Evolutionary conservation across 1,284 basidiomycete species (phyloP).

Genomic region (Ganoderma meredithae): DNA sequence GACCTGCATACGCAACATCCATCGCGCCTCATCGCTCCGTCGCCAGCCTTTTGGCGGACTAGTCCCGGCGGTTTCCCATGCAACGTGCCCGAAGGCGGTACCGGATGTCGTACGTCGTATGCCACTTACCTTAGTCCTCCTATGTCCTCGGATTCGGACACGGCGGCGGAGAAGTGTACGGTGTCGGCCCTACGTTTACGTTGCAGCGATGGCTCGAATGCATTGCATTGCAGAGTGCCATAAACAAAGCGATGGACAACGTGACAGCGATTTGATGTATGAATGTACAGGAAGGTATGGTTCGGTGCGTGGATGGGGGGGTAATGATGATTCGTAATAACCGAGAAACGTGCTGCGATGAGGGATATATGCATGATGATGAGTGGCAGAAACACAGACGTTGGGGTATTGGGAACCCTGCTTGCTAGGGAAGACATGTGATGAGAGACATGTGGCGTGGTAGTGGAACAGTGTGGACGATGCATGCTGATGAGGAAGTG

Average conservation of each 20-base stretch:
- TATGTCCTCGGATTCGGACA: constrained; percentile 8
- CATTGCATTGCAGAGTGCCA: constrained; percentile 27
- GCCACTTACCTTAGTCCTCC: background rate
- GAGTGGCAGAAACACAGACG: constrained; percentile 12
- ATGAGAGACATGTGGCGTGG: constrained; percentile 18
- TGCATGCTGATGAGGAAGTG: constrained; percentile 27
- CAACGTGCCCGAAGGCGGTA: constrained; percentile 10
- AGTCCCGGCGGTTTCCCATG: constrained; percentile 8
- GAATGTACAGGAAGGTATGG: constrained; percentile 13
- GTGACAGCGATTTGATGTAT: constrained; percentile 28
- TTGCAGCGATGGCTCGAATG: constrained; percentile 20
- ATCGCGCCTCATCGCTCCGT: constrained; percentile 7
- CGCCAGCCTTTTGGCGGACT: background rate
- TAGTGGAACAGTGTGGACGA: constrained; percentile 29
- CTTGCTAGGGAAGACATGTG: constrained; percentile 30
- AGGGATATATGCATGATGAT: constrained; percentile 8
- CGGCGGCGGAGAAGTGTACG: constrained; percentile 8
- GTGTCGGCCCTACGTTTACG: constrained; percentile 5
- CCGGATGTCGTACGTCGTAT: constrained; percentile 4
- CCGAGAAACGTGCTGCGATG: constrained; percentile 10
- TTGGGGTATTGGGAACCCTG: constrained; percentile 20
- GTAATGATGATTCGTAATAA: constrained; percentile 1
- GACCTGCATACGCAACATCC: constrained; percentile 4
- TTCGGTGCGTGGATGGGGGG: constrained; percentile 5
- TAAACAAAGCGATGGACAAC: constrained; percentile 32